phyloP scores from a whole-genome alignment of 371 early-diverging fungal genomes.

The Rhizopus sp. region DNA sequence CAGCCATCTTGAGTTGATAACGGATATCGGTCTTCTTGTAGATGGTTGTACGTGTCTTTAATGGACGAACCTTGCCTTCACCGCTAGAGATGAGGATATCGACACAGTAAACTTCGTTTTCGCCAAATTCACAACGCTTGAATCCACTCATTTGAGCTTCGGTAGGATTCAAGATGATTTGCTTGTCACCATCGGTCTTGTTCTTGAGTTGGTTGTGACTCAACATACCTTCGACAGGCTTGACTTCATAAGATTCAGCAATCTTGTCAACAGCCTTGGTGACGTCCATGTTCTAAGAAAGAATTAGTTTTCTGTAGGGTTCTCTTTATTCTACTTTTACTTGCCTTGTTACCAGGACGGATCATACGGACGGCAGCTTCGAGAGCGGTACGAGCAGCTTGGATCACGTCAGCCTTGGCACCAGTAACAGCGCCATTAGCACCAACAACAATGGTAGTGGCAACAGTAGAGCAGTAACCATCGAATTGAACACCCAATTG shows the following conservation, averaged over 20 bases:
- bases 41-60: slow-evolving; percentile 84
- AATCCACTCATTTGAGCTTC: slow-evolving; percentile 77
- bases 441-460: slow-evolving; percentile 90
- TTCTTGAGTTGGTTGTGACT: slow-evolving; percentile 87
- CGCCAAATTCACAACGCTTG: slow-evolving; percentile 73
- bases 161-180: slow-evolving; percentile 90
- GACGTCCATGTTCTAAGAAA: slow-evolving; percentile 64
- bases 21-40: slow-evolving; percentile 87
- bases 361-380: slow-evolving; percentile 85
- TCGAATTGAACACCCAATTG: slow-evolving; percentile 96
- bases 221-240: slow-evolving; percentile 90
- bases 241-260: slow-evolving; percentile 79
- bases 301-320: not conserved
- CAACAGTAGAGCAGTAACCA: slow-evolving; percentile 88
- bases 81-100: slow-evolving; percentile 87
- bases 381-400: slow-evolving; percentile 84
- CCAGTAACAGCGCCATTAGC: slow-evolving; percentile 86
- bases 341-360: slow-evolving; percentile 80
- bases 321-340: not conserved
- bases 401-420: slow-evolving; percentile 84
- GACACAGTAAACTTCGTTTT: slow-evolving; percentile 87
- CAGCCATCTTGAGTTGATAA: slow-evolving; percentile 88
- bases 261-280: slow-evolving; percentile 84
- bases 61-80: slow-evolving; percentile 82
- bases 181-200: slow-evolving; percentile 87